Conservation (phyloP, 495 filamentous ascomycete species). For the Podospora sp. region DNA sequence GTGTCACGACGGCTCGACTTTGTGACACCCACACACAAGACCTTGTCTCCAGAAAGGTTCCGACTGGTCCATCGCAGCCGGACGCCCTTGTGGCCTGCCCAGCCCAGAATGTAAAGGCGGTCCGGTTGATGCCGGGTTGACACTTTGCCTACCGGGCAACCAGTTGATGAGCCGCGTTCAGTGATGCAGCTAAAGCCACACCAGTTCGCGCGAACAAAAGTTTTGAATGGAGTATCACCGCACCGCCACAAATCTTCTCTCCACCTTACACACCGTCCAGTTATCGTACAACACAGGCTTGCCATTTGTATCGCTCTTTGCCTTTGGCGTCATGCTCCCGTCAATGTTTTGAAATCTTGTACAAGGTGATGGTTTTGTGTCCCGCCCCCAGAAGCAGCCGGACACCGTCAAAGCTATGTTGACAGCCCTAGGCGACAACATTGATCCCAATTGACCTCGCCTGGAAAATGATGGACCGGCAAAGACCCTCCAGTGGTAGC, state of each 20-base stretch:
- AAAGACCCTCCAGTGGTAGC: conserved; percentile 76
- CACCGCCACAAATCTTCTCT: not conserved
- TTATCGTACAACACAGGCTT: not conserved
- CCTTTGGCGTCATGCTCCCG: not conserved
- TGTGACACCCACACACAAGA: not conserved
- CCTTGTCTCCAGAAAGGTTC: not conserved
- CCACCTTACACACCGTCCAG: not conserved
- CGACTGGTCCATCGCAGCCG: not conserved
- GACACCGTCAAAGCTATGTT: not conserved
- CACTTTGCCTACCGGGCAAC: not conserved
- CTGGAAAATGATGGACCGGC: conserved; percentile 82
- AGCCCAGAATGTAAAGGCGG: conserved; percentile 8
- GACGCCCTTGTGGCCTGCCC: not conserved
- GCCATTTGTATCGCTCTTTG: not conserved
- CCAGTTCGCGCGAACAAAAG: not conserved
- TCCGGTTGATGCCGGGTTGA: conserved; percentile 9
- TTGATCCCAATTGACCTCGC: conserved; percentile 86
- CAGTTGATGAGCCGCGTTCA: not conserved
- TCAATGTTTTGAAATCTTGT: not conserved
- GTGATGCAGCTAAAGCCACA: not conserved
- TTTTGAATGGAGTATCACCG: not conserved
- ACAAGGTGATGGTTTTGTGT: not conserved
- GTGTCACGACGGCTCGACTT: not conserved
- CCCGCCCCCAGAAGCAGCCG: not conserved
- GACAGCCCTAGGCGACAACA: conserved; percentile 63